These are phyloP conservation scores for Candida yuanshanica DNA, from an alignment of 805 yeast genomes.

Conservation along the genomic window DNA sequence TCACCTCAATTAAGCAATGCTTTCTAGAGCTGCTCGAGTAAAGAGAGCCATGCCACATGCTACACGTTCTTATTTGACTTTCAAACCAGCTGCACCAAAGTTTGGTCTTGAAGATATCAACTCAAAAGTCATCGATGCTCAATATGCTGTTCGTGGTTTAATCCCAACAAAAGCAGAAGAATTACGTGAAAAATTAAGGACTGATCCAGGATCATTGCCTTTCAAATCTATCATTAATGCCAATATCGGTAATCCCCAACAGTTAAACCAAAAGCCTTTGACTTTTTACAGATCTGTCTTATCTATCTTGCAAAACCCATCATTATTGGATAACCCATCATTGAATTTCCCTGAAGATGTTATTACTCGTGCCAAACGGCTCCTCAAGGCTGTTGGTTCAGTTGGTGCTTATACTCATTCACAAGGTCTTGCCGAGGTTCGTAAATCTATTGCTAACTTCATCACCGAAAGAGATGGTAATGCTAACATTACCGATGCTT, in stretches of 20 bases:
- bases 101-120: slow-evolving; percentile 54
- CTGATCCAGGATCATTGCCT: slow-evolving; percentile 59
- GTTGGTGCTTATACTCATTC: slow-evolving; percentile 95
- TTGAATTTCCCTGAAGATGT: slow-evolving; percentile 55
- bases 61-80: slow-evolving; percentile 1
- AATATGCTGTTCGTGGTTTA: slow-evolving; percentile 93
- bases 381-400: slow-evolving; percentile 65
- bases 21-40: too few relatives aligned
- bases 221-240: slow-evolving; percentile 78
- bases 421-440: slow-evolving; percentile 71
- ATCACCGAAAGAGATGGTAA: slow-evolving; percentile 79
- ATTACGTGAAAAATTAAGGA: slow-evolving; percentile 49
- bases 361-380: slow-evolving; percentile 55
- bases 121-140: slow-evolving; percentile 71
- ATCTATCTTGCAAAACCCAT: slow-evolving; percentile 82
- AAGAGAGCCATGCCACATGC: neutral
- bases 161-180: slow-evolving; percentile 94
- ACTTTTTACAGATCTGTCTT: slow-evolving; percentile 94
- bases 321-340: slow-evolving; percentile 35
- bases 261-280: slow-evolving; percentile 87
- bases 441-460: slow-evolving; percentile 77
- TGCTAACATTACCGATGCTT: slow-evolving; percentile 50
- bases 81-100: slow-evolving; percentile 26
- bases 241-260: slow-evolving; percentile 98
- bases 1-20: too few relatives aligned